These are phyloP conservation scores for Pichia scutulata DNA, from an alignment of 805 yeast genomes.

Conservation along the genomic window DNA sequence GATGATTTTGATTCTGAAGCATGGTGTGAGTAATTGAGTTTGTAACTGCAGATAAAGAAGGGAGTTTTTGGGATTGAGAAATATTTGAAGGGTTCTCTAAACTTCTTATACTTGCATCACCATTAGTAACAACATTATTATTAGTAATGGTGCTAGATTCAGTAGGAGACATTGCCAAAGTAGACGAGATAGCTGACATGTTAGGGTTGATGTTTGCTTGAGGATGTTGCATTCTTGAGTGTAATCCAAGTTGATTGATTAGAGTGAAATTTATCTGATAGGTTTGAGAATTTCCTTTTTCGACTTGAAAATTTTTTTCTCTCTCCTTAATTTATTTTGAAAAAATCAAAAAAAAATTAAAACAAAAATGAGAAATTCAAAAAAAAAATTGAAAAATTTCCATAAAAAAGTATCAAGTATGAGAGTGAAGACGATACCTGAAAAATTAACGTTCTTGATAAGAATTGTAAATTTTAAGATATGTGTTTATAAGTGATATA, in stretches of 20 bases:
- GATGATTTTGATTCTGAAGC: neutral
- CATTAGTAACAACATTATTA: too few relatives aligned
- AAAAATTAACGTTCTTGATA: neutral
- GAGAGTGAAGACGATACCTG: neutral
- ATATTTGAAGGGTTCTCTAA: neutral
- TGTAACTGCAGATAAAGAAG: neutral
- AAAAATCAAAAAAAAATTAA: neutral
- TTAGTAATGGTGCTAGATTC: neutral
- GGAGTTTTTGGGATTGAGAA: neutral
- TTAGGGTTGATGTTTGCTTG: neutral
- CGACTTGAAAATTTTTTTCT: neutral
- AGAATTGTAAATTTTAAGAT: neutral
- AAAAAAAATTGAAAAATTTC: neutral
- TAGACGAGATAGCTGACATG: neutral
- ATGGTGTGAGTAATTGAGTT: neutral
- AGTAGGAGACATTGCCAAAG: neutral
- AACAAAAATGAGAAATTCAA: too few relatives aligned
- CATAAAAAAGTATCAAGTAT: neutral
- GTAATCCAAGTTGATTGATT: too few relatives aligned
- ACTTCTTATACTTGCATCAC: neutral
- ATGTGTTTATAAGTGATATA: neutral
- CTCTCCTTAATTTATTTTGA: neutral
- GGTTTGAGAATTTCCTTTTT: neutral
- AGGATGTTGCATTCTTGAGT: neutral
- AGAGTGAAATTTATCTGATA: neutral